Evolutionary conservation across 805 yeast species (phyloP).

Genomic region (Saccharomycopsis schoenii): DNA sequence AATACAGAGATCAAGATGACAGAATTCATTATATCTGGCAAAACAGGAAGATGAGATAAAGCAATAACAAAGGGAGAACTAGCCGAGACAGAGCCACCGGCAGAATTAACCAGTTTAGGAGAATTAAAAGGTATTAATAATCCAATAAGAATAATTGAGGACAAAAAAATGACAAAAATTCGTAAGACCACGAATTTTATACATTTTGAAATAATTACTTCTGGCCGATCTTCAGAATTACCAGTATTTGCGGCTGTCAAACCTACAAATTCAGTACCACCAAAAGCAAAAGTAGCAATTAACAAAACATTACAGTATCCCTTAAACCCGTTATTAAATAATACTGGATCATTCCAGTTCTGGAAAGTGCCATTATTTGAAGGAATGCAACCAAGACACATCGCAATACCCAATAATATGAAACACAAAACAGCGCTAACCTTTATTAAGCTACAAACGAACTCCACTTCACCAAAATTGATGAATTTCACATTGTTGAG

Average conservation of each 20-base stretch:
- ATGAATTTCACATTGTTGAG: constrained; percentile 46
- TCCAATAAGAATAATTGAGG: constrained; percentile 45
- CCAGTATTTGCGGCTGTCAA: constrained; percentile 59
- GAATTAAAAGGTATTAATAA: constrained; percentile 52
- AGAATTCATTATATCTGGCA: constrained; percentile 66
- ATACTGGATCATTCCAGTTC: constrained; percentile 53
- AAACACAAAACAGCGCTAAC: constrained; percentile 42
- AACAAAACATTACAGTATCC: constrained; percentile 55
- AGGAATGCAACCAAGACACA: constrained; percentile 42
- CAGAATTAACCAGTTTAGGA: constrained; percentile 37
- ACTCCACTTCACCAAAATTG: constrained; percentile 27
- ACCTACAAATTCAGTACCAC: constrained; percentile 59
- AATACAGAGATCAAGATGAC: constrained; percentile 64
- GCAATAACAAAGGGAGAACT: constrained; percentile 77
- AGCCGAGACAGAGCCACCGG: constrained; percentile 37
- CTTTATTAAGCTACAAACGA: constrained; percentile 38
- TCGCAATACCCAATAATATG: constrained; percentile 41
- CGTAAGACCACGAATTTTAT: constrained; percentile 60
- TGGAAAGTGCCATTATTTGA: constrained; percentile 31
- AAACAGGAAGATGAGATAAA: constrained; percentile 44
- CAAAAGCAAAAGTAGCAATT: constrained; percentile 53
- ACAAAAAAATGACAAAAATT: constrained; percentile 46
- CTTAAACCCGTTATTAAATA: constrained; percentile 50
- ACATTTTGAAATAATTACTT: constrained; percentile 52
- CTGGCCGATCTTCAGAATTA: constrained; percentile 34